Conservation (phyloP, 2,329 filamentous ascomycete genomes). For the Parasarocladium wereldwijsianum region DNA sequence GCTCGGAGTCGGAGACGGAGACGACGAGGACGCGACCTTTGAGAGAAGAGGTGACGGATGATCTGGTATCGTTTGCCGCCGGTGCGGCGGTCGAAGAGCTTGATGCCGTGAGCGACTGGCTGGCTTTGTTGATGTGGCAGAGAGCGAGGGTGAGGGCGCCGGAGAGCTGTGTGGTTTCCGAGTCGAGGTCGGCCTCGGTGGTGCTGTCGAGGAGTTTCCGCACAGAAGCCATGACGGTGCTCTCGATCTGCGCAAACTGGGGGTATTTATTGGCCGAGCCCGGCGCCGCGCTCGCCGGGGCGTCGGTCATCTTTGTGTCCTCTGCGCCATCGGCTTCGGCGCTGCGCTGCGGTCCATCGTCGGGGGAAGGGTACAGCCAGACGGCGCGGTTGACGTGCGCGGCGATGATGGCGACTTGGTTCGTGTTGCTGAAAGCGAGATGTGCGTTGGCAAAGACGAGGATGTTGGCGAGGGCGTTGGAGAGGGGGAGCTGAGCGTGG, state of each 20-base stretch:
- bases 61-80: slow-evolving; percentile 18
- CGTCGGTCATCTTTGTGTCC: slow-evolving; percentile 44
- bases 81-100: slow-evolving; percentile 26
- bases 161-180: slow-evolving; percentile 73
- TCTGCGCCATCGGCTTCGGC: slow-evolving; percentile 20
- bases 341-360: slow-evolving; percentile 3
- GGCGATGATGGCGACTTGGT: slow-evolving; percentile 83
- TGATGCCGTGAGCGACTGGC: slow-evolving; percentile 43
- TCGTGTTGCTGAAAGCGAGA: slow-evolving; percentile 82
- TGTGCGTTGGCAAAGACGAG: slow-evolving; percentile 97
- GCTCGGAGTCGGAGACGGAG: slow-evolving; percentile 71
- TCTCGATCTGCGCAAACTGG: slow-evolving; percentile 77
- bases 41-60: slow-evolving; percentile 16
- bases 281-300: slow-evolving; percentile 22
- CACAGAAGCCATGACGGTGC: slow-evolving; percentile 61
- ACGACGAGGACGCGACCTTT: slow-evolving; percentile 66
- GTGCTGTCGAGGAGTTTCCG: slow-evolving; percentile 59
- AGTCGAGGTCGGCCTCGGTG: slow-evolving; percentile 46
- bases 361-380: slow-evolving; percentile 66
- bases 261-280: slow-evolving; percentile 75
- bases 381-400: slow-evolving; percentile 74
- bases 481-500: slow-evolving; percentile 58
- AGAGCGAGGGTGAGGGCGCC: slow-evolving; percentile 84
- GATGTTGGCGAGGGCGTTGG: slow-evolving; percentile 71
- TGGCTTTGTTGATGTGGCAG: slow-evolving; percentile 76